Base-by-base conservation (phyloP, 495 filamentous ascomycete species). In the Penicillium alfredii region DNA sequence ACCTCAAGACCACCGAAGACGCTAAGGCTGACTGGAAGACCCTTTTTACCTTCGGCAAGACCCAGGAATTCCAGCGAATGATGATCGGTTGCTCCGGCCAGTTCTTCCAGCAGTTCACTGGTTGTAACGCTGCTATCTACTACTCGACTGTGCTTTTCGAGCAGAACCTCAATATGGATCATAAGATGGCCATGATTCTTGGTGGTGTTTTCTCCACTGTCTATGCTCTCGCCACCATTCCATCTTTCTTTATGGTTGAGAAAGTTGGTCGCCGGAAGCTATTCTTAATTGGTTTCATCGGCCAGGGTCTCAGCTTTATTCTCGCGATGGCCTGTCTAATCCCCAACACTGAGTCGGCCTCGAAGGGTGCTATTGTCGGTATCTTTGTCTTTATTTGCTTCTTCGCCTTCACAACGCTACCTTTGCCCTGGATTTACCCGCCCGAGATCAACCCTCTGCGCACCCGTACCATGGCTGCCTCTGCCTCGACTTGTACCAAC, bases 51-150 rank as follows among this genome's bases (percentile, higher is more conserved):
- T 49, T 44, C 22, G 66, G 66, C 42, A 68, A 66, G 56, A 61
- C 60, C 18, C 66, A 70, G 49, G 55, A 70, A 22, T 65, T 68
- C 51, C 61, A 63, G 46, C 64, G 66, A 28, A 54, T 66, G 44
- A 45, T 61, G 38, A 53, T 69, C 21, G 64, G 69, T 28, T 66
- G 69, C 44, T 63, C 67, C 9, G 49, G 63, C 10, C 68, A 73
- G 50, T 72, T 90, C 49, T 83, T 89, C 71, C 85, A 90, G 62
- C 86, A 92, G 49, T 68, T 88, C 39, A 77, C 77, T 35, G 65
- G 65, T 23, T 86, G 82, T 60, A 89, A 89, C 40, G 84, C 83
- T 8, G 81, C 86, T 46, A 89, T 88, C 52, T 92, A 92, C 69
- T 89, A 83, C 61, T 82, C 84, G 43, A 82, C 84, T 0, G 73